Percentiles rank a stretch among this genome's conserved stretches.
These are phyloP conservation scores for Mimosa pudica DNA, from an alignment of 306 rosid species.

Conservation along the genomic window DNA sequence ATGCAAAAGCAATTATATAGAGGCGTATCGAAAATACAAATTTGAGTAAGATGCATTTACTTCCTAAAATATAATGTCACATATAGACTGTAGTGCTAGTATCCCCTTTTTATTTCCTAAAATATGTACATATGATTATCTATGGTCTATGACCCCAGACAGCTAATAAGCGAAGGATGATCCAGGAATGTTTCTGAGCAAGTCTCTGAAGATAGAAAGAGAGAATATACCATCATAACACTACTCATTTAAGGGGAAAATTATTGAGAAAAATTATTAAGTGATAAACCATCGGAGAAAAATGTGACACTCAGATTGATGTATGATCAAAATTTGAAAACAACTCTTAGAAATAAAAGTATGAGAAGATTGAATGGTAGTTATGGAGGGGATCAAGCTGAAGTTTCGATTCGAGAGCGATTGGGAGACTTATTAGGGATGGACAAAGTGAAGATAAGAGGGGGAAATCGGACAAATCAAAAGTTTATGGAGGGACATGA, in stretches of 20 bases:
- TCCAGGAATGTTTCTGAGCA: neutral
- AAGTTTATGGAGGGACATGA: neutral
- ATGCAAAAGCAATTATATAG: neutral
- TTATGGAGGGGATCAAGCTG: neutral
- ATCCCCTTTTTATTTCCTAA: neutral
- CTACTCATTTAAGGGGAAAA: neutral
- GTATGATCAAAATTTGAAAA: neutral
- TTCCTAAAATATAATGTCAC: neutral
- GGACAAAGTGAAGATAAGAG: neutral
- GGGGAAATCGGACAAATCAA: neutral
- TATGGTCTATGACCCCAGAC: neutral
- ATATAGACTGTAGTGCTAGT: neutral
- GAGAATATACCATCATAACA: neutral
- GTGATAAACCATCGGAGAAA: neutral
- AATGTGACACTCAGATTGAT: neutral
- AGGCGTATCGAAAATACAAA: neutral
- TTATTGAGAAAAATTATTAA: neutral
- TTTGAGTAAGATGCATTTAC: constrained; percentile 1
- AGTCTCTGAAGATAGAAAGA: neutral
- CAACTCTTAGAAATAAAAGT: neutral
- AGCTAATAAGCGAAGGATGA: neutral
- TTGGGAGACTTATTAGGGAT: neutral
- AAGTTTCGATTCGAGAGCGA: neutral
- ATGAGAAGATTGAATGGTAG: neutral
- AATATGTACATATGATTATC: neutral